phyloP scores from a whole-genome alignment of 1,139 yeast species.

The Magnusiomyces paraingens region DNA sequence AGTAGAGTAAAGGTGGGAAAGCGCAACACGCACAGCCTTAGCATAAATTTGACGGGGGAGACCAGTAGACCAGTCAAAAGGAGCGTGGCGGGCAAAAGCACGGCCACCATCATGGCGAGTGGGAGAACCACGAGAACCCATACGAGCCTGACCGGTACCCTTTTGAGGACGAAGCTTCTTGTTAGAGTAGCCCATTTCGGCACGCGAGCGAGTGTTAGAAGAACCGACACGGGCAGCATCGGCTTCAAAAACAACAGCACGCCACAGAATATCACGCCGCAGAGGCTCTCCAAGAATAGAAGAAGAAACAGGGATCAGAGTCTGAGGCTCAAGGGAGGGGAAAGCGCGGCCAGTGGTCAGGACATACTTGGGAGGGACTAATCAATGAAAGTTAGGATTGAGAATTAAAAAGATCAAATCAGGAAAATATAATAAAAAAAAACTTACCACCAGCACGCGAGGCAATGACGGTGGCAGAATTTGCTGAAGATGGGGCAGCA shows the following conservation, averaged over 20 bases:
- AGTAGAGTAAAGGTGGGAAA: conserved; percentile 68
- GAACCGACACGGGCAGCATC: conserved; percentile 88
- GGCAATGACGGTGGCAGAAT: conserved; percentile 1
- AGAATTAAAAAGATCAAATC: background rate
- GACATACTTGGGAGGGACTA: conserved; percentile 62
- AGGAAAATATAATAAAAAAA: background rate
- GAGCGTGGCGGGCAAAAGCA: conserved; percentile 83
- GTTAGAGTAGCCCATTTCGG: conserved; percentile 81
- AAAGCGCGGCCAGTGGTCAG: conserved; percentile 76
- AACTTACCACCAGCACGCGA: conserved; percentile 6
- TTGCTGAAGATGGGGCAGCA: conserved; percentile 2
- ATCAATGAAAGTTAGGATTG: background rate
- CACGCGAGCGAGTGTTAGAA: conserved; percentile 76
- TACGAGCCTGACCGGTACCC: conserved; percentile 93
- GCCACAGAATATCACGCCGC: conserved; percentile 89
- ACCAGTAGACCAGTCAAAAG: conserved; percentile 83
- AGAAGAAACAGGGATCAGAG: conserved; percentile 69
- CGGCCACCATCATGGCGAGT: conserved; percentile 83
- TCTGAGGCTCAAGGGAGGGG: conserved; percentile 82
- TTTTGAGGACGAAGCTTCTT: conserved; percentile 82
- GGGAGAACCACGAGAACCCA: conserved; percentile 94
- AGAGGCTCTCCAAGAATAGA: conserved; percentile 62
- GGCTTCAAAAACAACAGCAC: conserved; percentile 87
- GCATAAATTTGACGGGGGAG: conserved; percentile 70
- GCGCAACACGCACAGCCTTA: conserved; percentile 71